Conservation (phyloP, 495 filamentous ascomycete genomes). For the Aspergillus nidulans region DNA sequence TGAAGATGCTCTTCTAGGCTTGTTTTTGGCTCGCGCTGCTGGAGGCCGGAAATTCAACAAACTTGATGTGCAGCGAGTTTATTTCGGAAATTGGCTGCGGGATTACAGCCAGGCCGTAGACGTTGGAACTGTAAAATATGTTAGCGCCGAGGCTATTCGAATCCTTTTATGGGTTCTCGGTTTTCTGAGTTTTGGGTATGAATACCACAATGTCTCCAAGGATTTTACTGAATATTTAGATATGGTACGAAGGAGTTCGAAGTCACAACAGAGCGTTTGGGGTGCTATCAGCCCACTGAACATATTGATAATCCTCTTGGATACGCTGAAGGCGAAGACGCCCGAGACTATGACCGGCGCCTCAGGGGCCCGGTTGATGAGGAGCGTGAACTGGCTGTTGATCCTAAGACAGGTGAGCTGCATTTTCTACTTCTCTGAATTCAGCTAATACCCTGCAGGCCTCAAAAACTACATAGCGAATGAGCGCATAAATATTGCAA, state of each 20-base stretch:
- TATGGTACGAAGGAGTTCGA: constrained; percentile 91
- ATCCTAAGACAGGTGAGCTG: constrained; percentile 53
- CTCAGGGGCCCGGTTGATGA: constrained; percentile 82
- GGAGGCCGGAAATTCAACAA: constrained; percentile 85
- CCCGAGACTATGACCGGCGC: constrained; percentile 70
- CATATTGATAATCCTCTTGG: constrained; percentile 80
- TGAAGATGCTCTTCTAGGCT: constrained; percentile 76
- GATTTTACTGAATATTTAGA: constrained; percentile 25
- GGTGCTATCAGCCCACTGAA: constrained; percentile 83
- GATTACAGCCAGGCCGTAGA: constrained; percentile 68
- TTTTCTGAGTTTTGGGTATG: constrained; percentile 52
- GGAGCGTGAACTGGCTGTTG: constrained; percentile 68
- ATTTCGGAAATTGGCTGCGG: constrained; percentile 90
- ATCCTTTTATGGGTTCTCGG: constrained; percentile 66
- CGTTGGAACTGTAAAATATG: constrained; percentile 81
- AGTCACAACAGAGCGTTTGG: constrained; percentile 79
- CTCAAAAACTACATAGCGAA: constrained; percentile 91
- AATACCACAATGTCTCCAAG: neutral
- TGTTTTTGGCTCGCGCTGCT: constrained; percentile 69
- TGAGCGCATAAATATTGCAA: constrained; percentile 67
- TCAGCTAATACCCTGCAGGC: constrained; percentile 34
- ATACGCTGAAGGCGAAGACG: constrained; percentile 82
- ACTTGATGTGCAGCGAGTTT: constrained; percentile 77
- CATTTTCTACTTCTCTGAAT: neutral
- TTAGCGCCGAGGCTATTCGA: constrained; percentile 83